Conservation (phyloP, 2,329 filamentous ascomycete species). For the Orbilia javanica region DNA sequence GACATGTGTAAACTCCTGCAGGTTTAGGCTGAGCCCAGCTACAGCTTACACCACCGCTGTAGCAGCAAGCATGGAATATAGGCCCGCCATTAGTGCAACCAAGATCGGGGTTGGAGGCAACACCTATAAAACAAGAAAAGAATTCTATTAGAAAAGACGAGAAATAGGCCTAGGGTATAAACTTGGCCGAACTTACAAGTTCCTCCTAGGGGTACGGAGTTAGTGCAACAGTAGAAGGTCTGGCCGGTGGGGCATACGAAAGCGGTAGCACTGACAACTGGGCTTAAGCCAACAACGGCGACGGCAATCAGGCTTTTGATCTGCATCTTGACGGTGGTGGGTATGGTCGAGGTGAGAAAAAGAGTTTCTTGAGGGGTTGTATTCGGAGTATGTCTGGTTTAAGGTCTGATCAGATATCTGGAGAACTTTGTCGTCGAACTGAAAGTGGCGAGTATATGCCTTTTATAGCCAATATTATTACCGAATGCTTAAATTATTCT, state of each 20-base stretch:
- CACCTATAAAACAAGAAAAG: background rate
- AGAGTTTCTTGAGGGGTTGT: background rate
- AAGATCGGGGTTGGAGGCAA: background rate
- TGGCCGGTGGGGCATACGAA: slow-evolving; percentile 31
- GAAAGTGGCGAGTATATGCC: background rate
- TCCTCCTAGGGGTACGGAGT: slow-evolving; percentile 16
- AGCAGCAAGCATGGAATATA: slow-evolving; percentile 1
- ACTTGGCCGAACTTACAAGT: slow-evolving; percentile 11
- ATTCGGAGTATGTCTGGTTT: background rate
- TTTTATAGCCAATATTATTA: slow-evolving; percentile 7
- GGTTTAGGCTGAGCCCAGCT: background rate
- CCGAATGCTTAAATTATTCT: background rate
- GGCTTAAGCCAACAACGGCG: slow-evolving; percentile 12
- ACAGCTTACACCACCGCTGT: background rate
- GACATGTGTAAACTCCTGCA: background rate
- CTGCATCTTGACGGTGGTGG: slow-evolving; percentile 21
- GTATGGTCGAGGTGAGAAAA: background rate
- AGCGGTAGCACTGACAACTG: slow-evolving; percentile 22
- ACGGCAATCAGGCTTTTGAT: slow-evolving; percentile 32
- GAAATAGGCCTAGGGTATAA: background rate
- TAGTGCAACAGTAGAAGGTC: slow-evolving; percentile 39
- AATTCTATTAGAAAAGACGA: background rate
- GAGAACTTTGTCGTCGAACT: background rate
- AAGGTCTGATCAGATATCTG: too few species aligned
- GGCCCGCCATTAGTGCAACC: background rate